Evolutionary conservation across 2,329 filamentous ascomycete genomes (phyloP), one percentile per base, ranked within the genome.

Genomic region (Scorias spongiosa): DNA sequence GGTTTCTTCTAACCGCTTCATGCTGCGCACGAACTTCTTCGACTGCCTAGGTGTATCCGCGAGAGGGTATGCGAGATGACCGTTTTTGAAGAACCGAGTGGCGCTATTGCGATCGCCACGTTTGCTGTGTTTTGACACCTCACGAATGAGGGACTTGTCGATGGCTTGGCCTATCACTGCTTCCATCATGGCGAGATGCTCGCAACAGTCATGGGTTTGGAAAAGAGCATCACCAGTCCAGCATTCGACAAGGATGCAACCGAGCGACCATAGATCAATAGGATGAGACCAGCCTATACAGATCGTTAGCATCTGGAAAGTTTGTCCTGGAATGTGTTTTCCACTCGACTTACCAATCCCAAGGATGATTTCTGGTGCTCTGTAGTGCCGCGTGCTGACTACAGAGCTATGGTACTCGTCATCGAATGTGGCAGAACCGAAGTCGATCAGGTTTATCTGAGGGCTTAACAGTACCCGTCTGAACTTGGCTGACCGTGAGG

Each of bases 151-250:
- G 37, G 46, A 47, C 32, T 55, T 56, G 45, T 60, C 57, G 42
- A 60, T 59, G 11, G 43, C 42, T 10, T 49, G 50, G 34, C 57
- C 56, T 10, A 53, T 59, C 5, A 60, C 57, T 42, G 56, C 56
- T 58, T 81, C 76, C 77, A 81, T 81, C 77, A 81, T 81, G 32
- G 76, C 76, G 40, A 81, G 67, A 57, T 81, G 77, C 56, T 80
- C 77, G 29, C 78, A 68, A 49, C 80, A 80, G 59, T 81, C 77
- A 56, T 80, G 77, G 1, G 77, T 80, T 56, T 81, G 77, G 63
- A 81, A 81, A 2, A 81, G 64, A 38, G 77, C 77, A 58, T 81
- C 77, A 9, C 77, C 77, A 0, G 77, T 81, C 63, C 76, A 80
- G 57, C 80, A 81, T 50, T 81, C 77, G 29, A 81, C 77, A 10